Conservation (phyloP, 2,329 filamentous ascomycete genomes). For the Microcyclospora pomicola region DNA sequence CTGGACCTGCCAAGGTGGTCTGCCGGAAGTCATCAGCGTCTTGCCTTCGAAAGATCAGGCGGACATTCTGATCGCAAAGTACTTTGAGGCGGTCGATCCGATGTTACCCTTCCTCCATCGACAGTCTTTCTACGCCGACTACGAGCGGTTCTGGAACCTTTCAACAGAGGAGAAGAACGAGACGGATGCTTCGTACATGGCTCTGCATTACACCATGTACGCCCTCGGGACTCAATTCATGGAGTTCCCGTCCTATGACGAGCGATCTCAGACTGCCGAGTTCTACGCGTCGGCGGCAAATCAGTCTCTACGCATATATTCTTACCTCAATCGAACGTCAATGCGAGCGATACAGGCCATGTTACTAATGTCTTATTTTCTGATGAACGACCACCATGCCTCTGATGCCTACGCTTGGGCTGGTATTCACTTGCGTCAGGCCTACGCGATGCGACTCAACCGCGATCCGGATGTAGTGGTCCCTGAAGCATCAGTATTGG, state of each 20-base stretch:
- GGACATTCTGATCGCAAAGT: conserved; percentile 48
- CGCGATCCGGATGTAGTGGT: conserved; percentile 61
- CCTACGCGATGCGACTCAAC: conserved; percentile 70
- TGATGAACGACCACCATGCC: conserved; percentile 76
- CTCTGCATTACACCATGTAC: conserved; percentile 62
- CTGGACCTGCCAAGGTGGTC: conserved; percentile 65
- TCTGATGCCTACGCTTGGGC: conserved; percentile 74
- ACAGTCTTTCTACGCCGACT: conserved; percentile 62
- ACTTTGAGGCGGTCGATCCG: conserved; percentile 53
- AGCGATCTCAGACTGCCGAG: conserved; percentile 62
- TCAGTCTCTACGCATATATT: conserved; percentile 60
- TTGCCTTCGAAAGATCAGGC: conserved; percentile 63
- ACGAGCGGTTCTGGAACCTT: conserved; percentile 63
- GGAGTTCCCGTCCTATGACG: conserved; percentile 39
- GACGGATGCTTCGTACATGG: conserved; percentile 55
- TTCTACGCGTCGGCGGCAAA: conserved; percentile 69
- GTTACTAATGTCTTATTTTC: conserved; percentile 69
- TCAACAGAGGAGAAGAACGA: conserved; percentile 42
- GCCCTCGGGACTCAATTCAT: conserved; percentile 70
- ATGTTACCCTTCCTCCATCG: conserved; percentile 70
- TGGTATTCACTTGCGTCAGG: conserved; percentile 61
- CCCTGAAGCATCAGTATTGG: conserved; percentile 51
- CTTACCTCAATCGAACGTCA: conserved; percentile 62
- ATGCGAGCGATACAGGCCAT: conserved; percentile 64
- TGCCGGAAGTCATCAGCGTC: conserved; percentile 61